Evolutionary conservation across 2,329 filamentous ascomycete species (phyloP), one percentile per base, ranked within the genome.

Genomic region (Intubia oerlemansii): DNA sequence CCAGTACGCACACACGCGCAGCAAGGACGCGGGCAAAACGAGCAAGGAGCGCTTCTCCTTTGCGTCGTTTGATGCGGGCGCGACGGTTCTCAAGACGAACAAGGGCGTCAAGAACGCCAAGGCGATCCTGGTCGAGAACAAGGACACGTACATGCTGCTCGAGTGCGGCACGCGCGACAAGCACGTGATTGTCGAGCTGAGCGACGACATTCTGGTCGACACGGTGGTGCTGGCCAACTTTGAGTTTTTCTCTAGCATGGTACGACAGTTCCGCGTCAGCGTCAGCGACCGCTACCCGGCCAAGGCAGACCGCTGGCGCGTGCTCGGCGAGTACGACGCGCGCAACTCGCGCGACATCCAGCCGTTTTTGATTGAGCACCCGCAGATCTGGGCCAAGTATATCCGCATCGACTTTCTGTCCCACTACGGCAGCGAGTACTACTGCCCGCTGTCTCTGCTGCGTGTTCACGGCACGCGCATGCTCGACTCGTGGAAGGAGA

Each of bases 21-120:
- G 77, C 44, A 93, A 90, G 49, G 84, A 95, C 48, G 88, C 88
- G 4, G 88, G 88, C 7, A 92, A 80, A 48, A 98, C 88, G 0
- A 93, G 85, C 62, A 95, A 95, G 50, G 88, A 95, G 51, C 66
- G 88, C 25, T 93, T 92, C 50, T 95, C 91, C 31, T 98, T 91
- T 51, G 82, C 88, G 6, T 95, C 85, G 1, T 95, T 95, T 44
- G 88, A 98, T 48, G 91, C 82, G 35, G 88, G 88, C 9, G 88
- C 88, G 10, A 93, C 81, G 1, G 69, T 95, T 17, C 59, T 92
- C 36, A 95, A 95, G 54, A 80, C 80, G 3, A 91, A 90, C 43
- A 59, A 66, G 4, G 74, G 84, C 36, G 77, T 79, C 31, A 90
- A 88, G 48, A 90, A 88, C 36, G 63, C 82, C 11, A 90, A 82